Base-by-base conservation (phyloP, 1,139 yeast genomes). In the Yueomyces sp. region DNA sequence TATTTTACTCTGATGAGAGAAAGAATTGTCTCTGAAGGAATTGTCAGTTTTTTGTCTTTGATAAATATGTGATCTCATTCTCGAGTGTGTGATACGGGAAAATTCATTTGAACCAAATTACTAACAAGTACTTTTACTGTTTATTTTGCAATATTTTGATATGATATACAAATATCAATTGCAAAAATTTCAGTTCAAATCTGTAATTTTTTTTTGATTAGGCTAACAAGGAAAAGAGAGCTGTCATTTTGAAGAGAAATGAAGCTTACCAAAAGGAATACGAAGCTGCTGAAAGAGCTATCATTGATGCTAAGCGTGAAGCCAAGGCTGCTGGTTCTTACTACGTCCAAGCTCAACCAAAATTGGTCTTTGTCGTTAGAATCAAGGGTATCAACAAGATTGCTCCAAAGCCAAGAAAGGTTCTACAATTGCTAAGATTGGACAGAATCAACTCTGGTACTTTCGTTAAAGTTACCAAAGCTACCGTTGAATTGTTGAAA, bases 401-500 rank as follows among this genome's bases (percentile, higher is more conserved):
- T 64, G 87, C 98, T 65, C 98, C 98, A 67, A 91, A 91, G 85
- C 97, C 97, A 78, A 86, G 97, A 83, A 91, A 91, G 87, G 96
- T 91, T 62, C 74, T 91, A 72, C 98, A 91, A 77, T 81, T 91
- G 68, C 78, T 91, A 71, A 86, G 98, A 78, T 83, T 91, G 71
- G 81, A 85, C 69, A 97, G 89, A 77, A 87, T 91, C 73, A 91
- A 91, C 81, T 81, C 95, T 64, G 98, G 95, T 81, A 95, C 87
- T 60, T 91, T 91, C 67, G 94, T 91, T 68, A 86, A 86, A 75
- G 80, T 91, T 64, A 91, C 97, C 81, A 91, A 91, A 82, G 98
- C 98, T 63, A 91, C 98, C 65, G 65, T 81, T 61, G 97, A 91
- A 79, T 82, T 91, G 71, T 80, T 91, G 72, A 87, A 82, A 72